Evolutionary conservation across 257 asterid genomes (phyloP), one percentile per base, ranked within the genome.

Genomic region (Marsdenia floribunda): DNA sequence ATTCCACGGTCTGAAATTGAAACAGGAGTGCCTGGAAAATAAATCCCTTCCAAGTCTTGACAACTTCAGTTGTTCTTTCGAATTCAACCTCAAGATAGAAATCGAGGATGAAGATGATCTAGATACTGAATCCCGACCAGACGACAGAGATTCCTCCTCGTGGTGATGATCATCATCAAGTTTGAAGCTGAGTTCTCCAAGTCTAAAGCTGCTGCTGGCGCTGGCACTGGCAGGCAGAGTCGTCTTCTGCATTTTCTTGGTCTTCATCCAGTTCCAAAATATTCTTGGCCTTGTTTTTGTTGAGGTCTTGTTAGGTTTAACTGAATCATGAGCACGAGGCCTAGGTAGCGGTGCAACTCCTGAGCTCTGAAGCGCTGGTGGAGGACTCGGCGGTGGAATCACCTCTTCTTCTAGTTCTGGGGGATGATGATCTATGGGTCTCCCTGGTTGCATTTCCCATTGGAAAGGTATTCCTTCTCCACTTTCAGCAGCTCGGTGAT

Each of bases 361-460:
- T 22, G 69, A 80, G 22, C 84, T 78, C 52, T 80, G 84, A 24
- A 82, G 6, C 9, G 77, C 75, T 14, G 86, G 88, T 10, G 88
- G 81, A 54, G 86, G 88, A 65, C 78, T 70, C 3, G 81, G 86
- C 37, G 88, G 88, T 13, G 81, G 80, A 77, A 80, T 78, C 46
- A 71, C 40, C 65, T 76, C 83, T 19, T 75, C 54, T 68, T 70
- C 71, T 42, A 81, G 80, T 72, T 69, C 70, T 38, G 84, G 81
- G 11, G 33, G 33, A 29, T 29, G 33, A 29, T 60, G 57, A 68
- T 77, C 21, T 53, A 47, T 75, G 11, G 88, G 86, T 24, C 74
- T 78, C 29, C 88, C 86, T 0, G 86, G 84, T 42, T 78, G 76
- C 82, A 70, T 79, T 70, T 85, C 88, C 88, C 88, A 82, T 40